phyloP scores from a whole-genome alignment of 768 basidiomycete genomes.

The Naganishia vaughanmartiniae region DNA sequence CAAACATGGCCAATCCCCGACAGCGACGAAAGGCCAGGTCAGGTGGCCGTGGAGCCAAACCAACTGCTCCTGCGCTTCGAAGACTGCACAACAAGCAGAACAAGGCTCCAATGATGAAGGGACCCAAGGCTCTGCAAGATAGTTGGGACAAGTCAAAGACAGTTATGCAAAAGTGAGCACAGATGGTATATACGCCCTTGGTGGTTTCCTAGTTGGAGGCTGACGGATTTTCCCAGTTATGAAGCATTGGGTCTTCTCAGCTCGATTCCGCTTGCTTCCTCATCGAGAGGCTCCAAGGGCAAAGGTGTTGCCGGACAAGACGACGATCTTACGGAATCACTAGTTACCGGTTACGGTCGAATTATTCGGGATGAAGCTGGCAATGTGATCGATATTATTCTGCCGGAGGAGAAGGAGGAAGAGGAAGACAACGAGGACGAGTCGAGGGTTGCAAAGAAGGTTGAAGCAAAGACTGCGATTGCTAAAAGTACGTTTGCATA shows the following conservation, averaged over 20 bases:
- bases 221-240: conserved; percentile 39
- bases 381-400: conserved; percentile 67
- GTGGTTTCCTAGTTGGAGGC: not conserved
- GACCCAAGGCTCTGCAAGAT: conserved; percentile 74
- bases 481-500: conserved; percentile 46
- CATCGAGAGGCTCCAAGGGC: conserved; percentile 10
- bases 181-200: not conserved
- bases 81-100: conserved; percentile 69
- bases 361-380: conserved; percentile 79
- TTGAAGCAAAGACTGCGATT: conserved; percentile 56
- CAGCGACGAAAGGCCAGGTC: conserved; percentile 84
- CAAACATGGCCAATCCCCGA: conserved; percentile 83
- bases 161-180: conserved; percentile 80
- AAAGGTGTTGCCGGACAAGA: not conserved
- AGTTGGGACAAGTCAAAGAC: conserved; percentile 87
- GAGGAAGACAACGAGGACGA: conserved; percentile 38
- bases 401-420: conserved; percentile 60
- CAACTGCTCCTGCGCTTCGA: conserved; percentile 58
- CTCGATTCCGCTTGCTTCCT: conserved; percentile 42
- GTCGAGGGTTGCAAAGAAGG: conserved; percentile 27
- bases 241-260: conserved; percentile 48
- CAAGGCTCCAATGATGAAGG: conserved; percentile 72
- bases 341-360: conserved; percentile 65
- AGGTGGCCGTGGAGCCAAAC: conserved; percentile 69
- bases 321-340: conserved; percentile 14